Evolutionary conservation across 2,329 filamentous ascomycete species (phyloP).

Genomic region (Xylaria sp.): DNA sequence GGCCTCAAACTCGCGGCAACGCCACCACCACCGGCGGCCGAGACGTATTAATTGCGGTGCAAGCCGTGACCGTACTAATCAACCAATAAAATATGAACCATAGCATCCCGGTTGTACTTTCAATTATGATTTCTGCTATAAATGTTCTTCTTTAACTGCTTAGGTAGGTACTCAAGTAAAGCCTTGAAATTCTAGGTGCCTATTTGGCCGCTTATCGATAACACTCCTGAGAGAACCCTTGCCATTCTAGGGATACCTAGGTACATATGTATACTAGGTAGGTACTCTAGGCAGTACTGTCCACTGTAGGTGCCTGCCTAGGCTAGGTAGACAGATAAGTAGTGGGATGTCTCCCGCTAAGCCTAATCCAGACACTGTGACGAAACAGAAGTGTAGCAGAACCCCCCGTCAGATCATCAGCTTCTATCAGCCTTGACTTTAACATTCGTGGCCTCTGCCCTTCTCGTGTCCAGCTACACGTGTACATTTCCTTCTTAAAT

Average conservation of each 20-base stretch:
- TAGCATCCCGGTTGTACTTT: no score
- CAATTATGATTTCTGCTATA: no score
- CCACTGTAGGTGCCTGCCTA: constrained; percentile 15
- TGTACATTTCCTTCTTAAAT: neutral
- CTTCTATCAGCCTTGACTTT: constrained; percentile 8
- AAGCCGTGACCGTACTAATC: no score
- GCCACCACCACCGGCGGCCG: neutral
- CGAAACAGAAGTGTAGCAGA: constrained; percentile 26
- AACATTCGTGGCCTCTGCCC: constrained; percentile 16
- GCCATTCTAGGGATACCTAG: no score
- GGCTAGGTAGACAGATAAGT: neutral
- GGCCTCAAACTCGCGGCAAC: neutral
- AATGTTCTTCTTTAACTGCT: no score
- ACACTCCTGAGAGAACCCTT: neutral
- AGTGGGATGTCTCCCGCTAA: constrained; percentile 18
- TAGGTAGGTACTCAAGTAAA: no score
- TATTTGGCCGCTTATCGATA: neutral
- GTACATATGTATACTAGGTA: no score
- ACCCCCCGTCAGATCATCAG: constrained; percentile 21
- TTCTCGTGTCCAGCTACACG: neutral
- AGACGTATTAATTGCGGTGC: neutral
- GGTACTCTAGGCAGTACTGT: no score
- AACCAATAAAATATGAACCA: no score
- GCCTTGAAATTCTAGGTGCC: no score
- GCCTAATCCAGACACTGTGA: constrained; percentile 26